A percentile compares a stretch with the other conserved stretches of the same genome.
phyloP scores from a whole-genome alignment of 2,329 filamentous ascomycete genomes.

The Aspergillus transmontanensis region DNA sequence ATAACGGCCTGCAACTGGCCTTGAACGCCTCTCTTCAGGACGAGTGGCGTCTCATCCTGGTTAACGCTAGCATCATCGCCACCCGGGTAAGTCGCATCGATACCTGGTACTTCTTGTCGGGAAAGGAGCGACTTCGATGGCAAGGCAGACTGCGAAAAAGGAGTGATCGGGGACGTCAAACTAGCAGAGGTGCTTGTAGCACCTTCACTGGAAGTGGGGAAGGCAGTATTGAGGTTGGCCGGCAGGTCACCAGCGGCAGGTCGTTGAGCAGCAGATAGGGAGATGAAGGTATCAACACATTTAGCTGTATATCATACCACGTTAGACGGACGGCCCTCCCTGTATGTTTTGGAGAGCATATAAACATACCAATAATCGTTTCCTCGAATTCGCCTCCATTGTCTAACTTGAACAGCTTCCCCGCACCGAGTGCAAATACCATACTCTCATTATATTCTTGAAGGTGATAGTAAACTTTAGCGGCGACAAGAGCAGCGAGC shows the following conservation, averaged over 20 bases:
- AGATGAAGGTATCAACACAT: slow-evolving; percentile 97
- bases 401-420: slow-evolving; percentile 92
- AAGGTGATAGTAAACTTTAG: slow-evolving; percentile 98
- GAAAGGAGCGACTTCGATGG: slow-evolving; percentile 96
- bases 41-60: slow-evolving; percentile 61
- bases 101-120: slow-evolving; percentile 67
- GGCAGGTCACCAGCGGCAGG: slow-evolving; percentile 55
- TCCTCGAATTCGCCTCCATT: slow-evolving; percentile 94
- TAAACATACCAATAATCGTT: slow-evolving; percentile 79
- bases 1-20: slow-evolving; percentile 81
- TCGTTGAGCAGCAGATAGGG: slow-evolving; percentile 65
- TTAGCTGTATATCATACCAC: slow-evolving; percentile 59
- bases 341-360: background rate
- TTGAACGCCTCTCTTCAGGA: slow-evolving; percentile 73
- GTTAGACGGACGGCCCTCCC: slow-evolving; percentile 9
- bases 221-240: slow-evolving; percentile 78
- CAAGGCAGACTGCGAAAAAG: slow-evolving; percentile 90
- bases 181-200: slow-evolving; percentile 65
- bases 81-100: slow-evolving; percentile 58
- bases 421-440: slow-evolving; percentile 93
- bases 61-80: slow-evolving; percentile 58
- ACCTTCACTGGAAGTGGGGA: slow-evolving; percentile 68
- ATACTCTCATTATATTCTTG: slow-evolving; percentile 99
- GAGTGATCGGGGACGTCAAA: slow-evolving; percentile 84
- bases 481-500: slow-evolving; percentile 88